Base-by-base conservation (phyloP, 139 green algal genomes). In the Tetradesmus obliquus region DNA sequence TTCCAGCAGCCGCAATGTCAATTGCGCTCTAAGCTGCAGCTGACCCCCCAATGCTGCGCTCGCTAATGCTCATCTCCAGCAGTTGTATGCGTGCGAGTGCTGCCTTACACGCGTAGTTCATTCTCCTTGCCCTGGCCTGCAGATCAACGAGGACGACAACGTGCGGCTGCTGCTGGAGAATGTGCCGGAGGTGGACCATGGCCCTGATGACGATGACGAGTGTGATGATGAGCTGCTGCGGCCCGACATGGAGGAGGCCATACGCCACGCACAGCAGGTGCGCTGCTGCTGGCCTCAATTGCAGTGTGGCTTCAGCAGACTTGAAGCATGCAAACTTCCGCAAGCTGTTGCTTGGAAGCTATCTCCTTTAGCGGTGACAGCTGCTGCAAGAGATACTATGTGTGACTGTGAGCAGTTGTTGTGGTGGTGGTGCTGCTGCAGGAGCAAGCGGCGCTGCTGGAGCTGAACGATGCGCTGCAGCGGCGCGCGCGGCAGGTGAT, bases 401-500 rank as follows among this genome's bases (percentile, higher is more conserved):
- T n/a, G n/a, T n/a, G n/a, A n/a, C n/a, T n/a, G 71, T 24, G 71
- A 9, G n/a, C 76, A 55, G 0, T 0, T 82, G 76, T 5, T 76
- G 66, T 24, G 3, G 15, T 24, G 15, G 1, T n/a, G n/a, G 13
- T 57, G 12, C 5, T 86, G 12, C 53, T 71, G 24, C 58, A 91
- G 88, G 94, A 96, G 88, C 92, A 94, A 87, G 45, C 81, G 15
- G 88, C 88, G 20, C 80, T 96, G n/a, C 76, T 92, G 72, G 94
- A 96, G 54, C 54, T 80, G 10, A 96, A 95, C 55, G 94, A 95
- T 19, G 74, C n/a, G 55, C 85, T 96, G 88, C 94, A 96, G 88
- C 71, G 82, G 85, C 86, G 89, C n/a, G 93, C 79, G 0, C 93
- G 94, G 7, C 81, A 94, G 71, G 94, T 93, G 5, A 81, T 96